A percentile compares a stretch with the other conserved stretches of the same genome.
Evolutionary conservation across 2,329 filamentous ascomycete genomes (phyloP).

Genomic region (Thelonectria olida): DNA sequence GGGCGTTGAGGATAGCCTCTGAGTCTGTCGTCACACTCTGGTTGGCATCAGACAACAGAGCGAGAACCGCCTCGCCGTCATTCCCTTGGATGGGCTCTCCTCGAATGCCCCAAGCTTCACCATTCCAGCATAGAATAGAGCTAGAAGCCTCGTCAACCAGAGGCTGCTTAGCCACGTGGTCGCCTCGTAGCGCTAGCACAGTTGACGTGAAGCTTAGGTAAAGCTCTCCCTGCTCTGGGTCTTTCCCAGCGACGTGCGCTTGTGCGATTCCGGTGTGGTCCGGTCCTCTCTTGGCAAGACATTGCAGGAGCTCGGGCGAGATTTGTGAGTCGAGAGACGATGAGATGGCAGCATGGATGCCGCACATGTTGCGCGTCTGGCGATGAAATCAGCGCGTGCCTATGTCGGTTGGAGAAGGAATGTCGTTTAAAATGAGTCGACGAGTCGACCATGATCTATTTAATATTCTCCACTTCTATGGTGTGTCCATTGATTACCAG

Average conservation of each 20-base stretch:
- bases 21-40: constrained; percentile 29
- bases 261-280: constrained; percentile 62
- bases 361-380: constrained; percentile 61
- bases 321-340: constrained; percentile 39
- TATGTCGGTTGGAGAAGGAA: constrained; percentile 21
- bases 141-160: constrained; percentile 64
- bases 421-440: constrained; percentile 10
- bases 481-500: too few species aligned
- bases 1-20: constrained; percentile 55
- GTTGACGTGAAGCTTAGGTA: constrained; percentile 78
- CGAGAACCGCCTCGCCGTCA: constrained; percentile 78
- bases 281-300: constrained; percentile 66
- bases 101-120: constrained; percentile 86
- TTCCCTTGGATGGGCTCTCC: constrained; percentile 72
- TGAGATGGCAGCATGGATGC: constrained; percentile 65
- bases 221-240: constrained; percentile 37
- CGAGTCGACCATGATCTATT: background rate
- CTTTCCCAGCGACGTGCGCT: constrained; percentile 38
- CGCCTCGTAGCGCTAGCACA: constrained; percentile 88
- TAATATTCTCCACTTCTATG: background rate
- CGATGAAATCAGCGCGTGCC: constrained; percentile 9
- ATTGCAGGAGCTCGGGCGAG: constrained; percentile 49
- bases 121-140: constrained; percentile 93
- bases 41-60: constrained; percentile 61
- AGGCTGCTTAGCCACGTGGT: constrained; percentile 76